Evolutionary conservation across 2,329 filamentous ascomycete genomes (phyloP).

Genomic region (Calonectria pseudoturangicola): DNA sequence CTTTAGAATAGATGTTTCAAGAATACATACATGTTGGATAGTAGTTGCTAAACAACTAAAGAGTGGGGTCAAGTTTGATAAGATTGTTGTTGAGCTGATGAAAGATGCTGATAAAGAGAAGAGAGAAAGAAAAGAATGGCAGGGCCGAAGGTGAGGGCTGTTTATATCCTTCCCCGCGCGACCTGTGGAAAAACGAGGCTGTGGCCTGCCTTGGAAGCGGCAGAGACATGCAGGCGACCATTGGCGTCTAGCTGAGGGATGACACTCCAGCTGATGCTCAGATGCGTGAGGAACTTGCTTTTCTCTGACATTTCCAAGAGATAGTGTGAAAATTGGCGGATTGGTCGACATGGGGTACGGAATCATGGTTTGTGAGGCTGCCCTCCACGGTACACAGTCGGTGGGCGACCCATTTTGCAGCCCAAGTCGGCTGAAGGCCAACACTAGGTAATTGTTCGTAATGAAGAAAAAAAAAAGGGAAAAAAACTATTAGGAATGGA

Average conservation of each 20-base stretch:
- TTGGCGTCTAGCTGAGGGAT: not conserved
- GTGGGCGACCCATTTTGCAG: not conserved
- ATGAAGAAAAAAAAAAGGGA: no score
- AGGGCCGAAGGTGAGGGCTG: not conserved
- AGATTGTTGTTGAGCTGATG: no score
- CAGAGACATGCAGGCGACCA: slow-evolving; percentile 19
- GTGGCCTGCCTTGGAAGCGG: not conserved
- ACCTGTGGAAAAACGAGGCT: not conserved
- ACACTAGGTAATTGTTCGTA: no score
- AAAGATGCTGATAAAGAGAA: no score
- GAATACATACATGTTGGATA: no score
- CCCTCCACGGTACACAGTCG: not conserved
- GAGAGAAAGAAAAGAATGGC: not conserved
- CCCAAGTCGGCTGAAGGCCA: not conserved
- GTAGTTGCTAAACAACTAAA: no score
- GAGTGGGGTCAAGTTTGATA: no score
- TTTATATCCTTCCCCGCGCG: slow-evolving; percentile 2
- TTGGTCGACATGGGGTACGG: not conserved
- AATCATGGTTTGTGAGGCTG: not conserved
- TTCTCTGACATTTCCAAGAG: not conserved
- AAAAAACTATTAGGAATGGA: no score
- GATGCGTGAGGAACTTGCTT: not conserved
- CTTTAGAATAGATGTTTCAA: no score
- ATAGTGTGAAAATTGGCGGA: not conserved
- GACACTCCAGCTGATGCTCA: slow-evolving; percentile 1